Percentiles rank a stretch among this genome's conserved stretches.
Conservation (phyloP, 495 filamentous ascomycete genomes). For the Talaromyces proteolyticus region DNA sequence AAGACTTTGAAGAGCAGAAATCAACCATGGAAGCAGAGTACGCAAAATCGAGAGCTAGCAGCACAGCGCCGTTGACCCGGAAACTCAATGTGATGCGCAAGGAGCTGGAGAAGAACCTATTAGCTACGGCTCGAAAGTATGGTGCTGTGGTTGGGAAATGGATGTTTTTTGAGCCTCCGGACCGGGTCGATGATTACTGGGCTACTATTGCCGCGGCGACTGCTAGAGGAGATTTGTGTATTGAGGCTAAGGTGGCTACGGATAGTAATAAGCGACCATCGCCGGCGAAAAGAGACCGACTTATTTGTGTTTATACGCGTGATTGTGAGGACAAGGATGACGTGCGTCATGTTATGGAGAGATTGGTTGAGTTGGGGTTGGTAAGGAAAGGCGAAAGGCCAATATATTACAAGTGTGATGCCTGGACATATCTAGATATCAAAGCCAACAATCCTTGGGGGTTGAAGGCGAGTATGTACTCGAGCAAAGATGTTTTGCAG, state of each 20-base stretch:
- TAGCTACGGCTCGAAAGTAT: constrained; percentile 47
- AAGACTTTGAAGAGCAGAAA: constrained; percentile 31
- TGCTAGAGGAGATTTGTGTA: constrained; percentile 57
- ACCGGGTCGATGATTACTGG: constrained; percentile 61
- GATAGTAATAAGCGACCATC: constrained; percentile 35
- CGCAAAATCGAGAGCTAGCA: constrained; percentile 26
- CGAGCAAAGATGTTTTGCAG: constrained; percentile 33
- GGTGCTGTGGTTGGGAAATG: constrained; percentile 68
- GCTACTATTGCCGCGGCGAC: constrained; percentile 54
- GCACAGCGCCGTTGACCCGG: constrained; percentile 32
- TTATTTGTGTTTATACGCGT: constrained; percentile 73
- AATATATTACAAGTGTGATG: constrained; percentile 82
- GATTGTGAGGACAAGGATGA: constrained; percentile 66
- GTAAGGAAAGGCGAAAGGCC: constrained; percentile 37
- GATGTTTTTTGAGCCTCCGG: constrained; percentile 67
- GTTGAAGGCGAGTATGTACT: constrained; percentile 51
- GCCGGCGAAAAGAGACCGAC: constrained; percentile 21
- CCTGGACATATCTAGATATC: constrained; percentile 67
- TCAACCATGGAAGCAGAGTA: constrained; percentile 29
- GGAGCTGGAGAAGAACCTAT: constrained; percentile 46
- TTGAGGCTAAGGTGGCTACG: constrained; percentile 66
- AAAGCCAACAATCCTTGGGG: constrained; percentile 60
- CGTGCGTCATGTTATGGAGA: constrained; percentile 57
- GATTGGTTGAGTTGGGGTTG: constrained; percentile 54
- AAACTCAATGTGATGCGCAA: constrained; percentile 46